Evolutionary conservation across 164 flowering plant species (phyloP).

Genomic region (Liriodendron chinense): DNA sequence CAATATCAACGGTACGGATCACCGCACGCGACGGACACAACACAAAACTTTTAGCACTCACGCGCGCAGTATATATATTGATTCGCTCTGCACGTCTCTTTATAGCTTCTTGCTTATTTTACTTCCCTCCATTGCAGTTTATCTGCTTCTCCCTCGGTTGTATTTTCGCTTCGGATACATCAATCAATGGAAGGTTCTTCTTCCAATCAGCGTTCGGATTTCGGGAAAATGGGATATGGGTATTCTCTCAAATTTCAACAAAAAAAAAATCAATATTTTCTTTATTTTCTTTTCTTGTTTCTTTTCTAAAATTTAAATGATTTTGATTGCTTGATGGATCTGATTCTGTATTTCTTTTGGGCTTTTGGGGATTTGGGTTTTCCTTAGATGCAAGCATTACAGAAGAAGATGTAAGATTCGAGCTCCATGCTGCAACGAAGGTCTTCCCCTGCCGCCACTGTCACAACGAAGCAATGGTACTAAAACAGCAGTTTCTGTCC

Average conservation of each 20-base stretch:
- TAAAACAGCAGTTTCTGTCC: neutral
- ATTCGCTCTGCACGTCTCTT: neutral
- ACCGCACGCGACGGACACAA: neutral
- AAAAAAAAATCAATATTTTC: neutral
- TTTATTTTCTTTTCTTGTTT: too few species aligned
- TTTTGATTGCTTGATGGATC: neutral
- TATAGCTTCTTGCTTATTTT: neutral
- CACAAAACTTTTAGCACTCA: neutral
- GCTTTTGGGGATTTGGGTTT: neutral
- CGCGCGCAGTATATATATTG: neutral
- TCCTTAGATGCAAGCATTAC: constrained; percentile 71
- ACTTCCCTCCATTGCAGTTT: neutral
- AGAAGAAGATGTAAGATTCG: constrained; percentile 85
- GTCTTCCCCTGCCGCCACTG: constrained; percentile 89
- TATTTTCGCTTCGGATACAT: neutral
- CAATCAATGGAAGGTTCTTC: constrained; percentile 45
- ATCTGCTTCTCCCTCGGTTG: neutral
- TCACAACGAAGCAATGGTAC: constrained; percentile 82
- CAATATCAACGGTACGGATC: too few species aligned
- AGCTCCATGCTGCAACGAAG: constrained; percentile 94
- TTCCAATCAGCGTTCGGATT: constrained; percentile 58
- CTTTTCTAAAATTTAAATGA: neutral
- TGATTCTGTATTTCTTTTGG: neutral
- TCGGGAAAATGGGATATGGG: constrained; percentile 90
- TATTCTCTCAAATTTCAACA: constrained; percentile 9